Percentiles rank a stretch among this genome's conserved stretches.
Conservation (phyloP, 306 rosid genomes). For the Purshia tridentata region DNA sequence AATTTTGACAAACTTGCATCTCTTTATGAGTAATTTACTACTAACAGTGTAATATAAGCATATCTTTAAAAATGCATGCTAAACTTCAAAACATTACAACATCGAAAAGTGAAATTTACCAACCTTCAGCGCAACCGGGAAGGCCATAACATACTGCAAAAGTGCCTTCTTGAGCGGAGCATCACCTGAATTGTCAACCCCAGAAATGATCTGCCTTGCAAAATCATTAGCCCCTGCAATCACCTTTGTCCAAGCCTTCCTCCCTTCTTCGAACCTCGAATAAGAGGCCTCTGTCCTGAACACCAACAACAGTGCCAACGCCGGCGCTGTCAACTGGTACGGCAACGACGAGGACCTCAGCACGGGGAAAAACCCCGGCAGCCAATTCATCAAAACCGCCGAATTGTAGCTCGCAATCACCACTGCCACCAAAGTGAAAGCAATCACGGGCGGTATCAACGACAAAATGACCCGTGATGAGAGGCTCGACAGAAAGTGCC, state of each 20-base stretch:
- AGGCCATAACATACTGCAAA: constrained; percentile 70
- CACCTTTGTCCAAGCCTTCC: constrained; percentile 79
- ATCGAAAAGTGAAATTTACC: not conserved
- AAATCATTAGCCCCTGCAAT: constrained; percentile 65
- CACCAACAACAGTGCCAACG: constrained; percentile 76
- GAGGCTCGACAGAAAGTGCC: constrained; percentile 67
- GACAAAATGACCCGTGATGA: constrained; percentile 83
- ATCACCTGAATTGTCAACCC: constrained; percentile 38
- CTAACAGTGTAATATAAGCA: not conserved
- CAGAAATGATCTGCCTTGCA: constrained; percentile 52
- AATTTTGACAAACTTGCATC: not conserved
- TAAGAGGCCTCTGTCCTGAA: constrained; percentile 91
- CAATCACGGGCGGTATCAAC: constrained; percentile 67
- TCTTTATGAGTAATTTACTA: not conserved
- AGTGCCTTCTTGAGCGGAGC: constrained; percentile 58
- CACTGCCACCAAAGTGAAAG: constrained; percentile 59
- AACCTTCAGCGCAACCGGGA: constrained; percentile 80
- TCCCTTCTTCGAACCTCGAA: constrained; percentile 75
- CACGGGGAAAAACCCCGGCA: constrained; percentile 58
- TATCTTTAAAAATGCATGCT: not conserved
- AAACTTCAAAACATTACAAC: not conserved
- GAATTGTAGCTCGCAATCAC: constrained; percentile 64
- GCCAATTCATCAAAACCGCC: constrained; percentile 38
- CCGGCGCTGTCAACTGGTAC: constrained; percentile 87
- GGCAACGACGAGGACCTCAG: constrained; percentile 68